Percentiles rank a stretch among this genome's conserved stretches.
Conservation (phyloP, 2,329 filamentous ascomycete species). For the Alternaria metachromatica region DNA sequence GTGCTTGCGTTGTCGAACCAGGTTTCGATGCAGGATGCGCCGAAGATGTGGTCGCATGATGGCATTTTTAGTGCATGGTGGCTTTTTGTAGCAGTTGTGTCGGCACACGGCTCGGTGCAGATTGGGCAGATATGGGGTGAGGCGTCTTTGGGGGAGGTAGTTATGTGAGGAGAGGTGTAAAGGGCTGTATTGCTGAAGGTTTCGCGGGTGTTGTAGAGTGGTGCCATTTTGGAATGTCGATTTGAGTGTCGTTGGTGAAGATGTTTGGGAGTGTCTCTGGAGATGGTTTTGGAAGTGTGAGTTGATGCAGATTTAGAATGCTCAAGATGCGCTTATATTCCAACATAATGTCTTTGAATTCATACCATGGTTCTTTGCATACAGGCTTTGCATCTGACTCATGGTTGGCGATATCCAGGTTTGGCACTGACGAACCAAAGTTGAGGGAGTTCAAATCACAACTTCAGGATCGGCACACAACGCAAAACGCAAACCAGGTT, state of each 20-base stretch:
- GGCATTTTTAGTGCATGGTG: not conserved
- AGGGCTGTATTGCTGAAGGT: not conserved
- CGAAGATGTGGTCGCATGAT: not conserved
- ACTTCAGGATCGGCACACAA: not conserved
- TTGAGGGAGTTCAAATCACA: not conserved
- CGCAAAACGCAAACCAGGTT: not conserved
- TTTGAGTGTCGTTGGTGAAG: not conserved
- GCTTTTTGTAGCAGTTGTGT: accelerated
- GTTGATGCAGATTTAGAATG: too few relatives aligned
- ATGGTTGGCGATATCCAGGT: not conserved
- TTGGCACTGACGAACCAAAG: not conserved
- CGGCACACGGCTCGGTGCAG: not conserved
- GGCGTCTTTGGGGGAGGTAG: not conserved
- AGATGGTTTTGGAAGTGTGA: not conserved
- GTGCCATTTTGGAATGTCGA: not conserved
- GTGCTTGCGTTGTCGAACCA: slow-evolving; percentile 1
- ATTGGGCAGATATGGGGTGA: not conserved
- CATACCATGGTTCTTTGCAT: not conserved
- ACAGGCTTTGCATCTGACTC: not conserved
- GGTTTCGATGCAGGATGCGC: not conserved
- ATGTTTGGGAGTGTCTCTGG: not conserved
- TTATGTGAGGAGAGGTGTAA: not conserved
- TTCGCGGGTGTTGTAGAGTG: not conserved
- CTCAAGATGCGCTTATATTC: not conserved
- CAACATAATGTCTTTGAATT: not conserved